Conservation (phyloP, 169 alveolate genomes). For the Neospora caninum region DNA sequence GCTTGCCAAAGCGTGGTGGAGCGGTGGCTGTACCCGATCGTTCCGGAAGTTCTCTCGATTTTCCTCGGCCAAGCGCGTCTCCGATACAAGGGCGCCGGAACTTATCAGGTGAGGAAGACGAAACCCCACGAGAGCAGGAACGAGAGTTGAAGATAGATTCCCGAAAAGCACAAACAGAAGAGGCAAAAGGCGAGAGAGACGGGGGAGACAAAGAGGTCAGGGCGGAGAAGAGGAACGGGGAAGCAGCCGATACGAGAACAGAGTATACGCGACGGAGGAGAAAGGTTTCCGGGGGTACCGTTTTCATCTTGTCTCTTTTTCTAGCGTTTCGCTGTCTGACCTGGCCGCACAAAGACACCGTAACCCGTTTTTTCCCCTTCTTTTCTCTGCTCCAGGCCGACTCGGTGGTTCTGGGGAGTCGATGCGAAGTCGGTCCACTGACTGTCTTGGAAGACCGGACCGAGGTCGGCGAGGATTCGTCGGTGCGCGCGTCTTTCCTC, state of each 20-base stretch:
- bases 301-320: too few species aligned
- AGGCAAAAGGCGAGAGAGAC: too few species aligned
- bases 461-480: neutral
- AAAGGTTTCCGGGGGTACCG: too few species aligned
- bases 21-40: slow-evolving; percentile 18
- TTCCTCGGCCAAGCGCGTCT: neutral
- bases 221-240: too few species aligned
- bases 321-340: neutral
- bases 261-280: too few species aligned
- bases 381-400: neutral
- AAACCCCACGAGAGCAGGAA: too few species aligned
- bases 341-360: neutral
- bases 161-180: too few species aligned
- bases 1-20: neutral
- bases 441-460: neutral
- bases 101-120: neutral
- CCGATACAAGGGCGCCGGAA: neutral
- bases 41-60: neutral
- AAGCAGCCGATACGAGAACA: too few species aligned
- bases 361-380: neutral
- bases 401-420: neutral
- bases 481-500: neutral
- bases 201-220: too few species aligned
- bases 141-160: too few species aligned
- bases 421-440: neutral